These are phyloP conservation scores for Cladosporium oxysporum DNA, from an alignment of 2,329 filamentous ascomycete species.

Conservation along the genomic window DNA sequence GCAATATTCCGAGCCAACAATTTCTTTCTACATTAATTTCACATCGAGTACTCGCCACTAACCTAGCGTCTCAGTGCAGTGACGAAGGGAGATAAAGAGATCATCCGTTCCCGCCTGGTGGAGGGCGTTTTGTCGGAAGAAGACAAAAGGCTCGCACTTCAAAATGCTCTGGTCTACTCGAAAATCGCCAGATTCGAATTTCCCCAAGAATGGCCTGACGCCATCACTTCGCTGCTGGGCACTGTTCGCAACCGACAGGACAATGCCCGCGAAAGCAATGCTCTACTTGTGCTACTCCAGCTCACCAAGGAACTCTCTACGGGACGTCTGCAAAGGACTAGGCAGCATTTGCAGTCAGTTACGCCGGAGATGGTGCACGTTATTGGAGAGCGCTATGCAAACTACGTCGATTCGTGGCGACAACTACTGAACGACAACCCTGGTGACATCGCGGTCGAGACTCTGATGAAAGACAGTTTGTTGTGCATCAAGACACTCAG, in stretches of 20 bases:
- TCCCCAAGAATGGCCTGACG: slow-evolving; percentile 74
- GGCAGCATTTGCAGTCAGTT: slow-evolving; percentile 73
- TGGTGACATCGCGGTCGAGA: slow-evolving; percentile 59
- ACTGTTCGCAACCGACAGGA: slow-evolving; percentile 44
- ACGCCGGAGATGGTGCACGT: slow-evolving; percentile 83
- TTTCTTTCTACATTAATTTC: background rate
- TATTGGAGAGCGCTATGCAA: slow-evolving; percentile 73
- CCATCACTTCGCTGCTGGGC: slow-evolving; percentile 39
- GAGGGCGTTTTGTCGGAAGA: slow-evolving; percentile 76
- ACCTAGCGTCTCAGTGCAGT: slow-evolving; percentile 52
- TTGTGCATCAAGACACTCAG: slow-evolving; percentile 77
- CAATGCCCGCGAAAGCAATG: slow-evolving; percentile 29
- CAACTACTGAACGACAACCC: slow-evolving; percentile 9
- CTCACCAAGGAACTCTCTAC: slow-evolving; percentile 89
- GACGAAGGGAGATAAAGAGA: slow-evolving; percentile 68
- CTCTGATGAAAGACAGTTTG: slow-evolving; percentile 75
- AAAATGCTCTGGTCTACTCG: slow-evolving; percentile 83
- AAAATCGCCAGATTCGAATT: slow-evolving; percentile 91
- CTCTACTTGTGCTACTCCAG: slow-evolving; percentile 75
- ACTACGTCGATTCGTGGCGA: slow-evolving; percentile 69
- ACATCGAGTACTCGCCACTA: background rate
- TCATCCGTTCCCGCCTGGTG: slow-evolving; percentile 74
- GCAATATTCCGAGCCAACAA: background rate
- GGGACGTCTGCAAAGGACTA: slow-evolving; percentile 71
- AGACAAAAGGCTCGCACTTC: slow-evolving; percentile 73